These are phyloP conservation scores for Pterulicium gracile DNA, from an alignment of 1,284 basidiomycete species.

Conservation along the genomic window DNA sequence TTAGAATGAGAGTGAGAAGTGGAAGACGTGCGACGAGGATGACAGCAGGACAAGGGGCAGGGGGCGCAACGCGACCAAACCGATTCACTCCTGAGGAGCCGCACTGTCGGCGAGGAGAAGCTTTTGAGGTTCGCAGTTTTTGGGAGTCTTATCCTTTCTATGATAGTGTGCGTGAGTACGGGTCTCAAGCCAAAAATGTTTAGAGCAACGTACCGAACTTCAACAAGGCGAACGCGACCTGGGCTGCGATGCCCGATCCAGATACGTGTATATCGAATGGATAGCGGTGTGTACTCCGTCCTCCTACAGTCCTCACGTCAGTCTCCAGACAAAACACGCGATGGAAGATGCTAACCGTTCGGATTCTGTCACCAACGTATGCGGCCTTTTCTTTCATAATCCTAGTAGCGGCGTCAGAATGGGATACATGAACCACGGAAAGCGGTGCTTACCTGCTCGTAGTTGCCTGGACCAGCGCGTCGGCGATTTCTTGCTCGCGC, in stretches of 20 bases:
- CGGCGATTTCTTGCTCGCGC: constrained; percentile 36
- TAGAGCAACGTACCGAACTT: no score
- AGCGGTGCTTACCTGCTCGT: constrained; percentile 26
- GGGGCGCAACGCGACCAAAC: no score
- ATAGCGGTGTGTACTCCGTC: constrained; percentile 40
- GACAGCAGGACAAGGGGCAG: no score
- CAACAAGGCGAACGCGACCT: no score
- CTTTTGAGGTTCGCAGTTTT: no score
- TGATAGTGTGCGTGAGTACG: no score
- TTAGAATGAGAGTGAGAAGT: no score
- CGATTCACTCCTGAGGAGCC: no score
- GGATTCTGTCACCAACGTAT: constrained; percentile 50
- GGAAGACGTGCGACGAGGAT: no score
- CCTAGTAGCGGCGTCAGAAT: not conserved
- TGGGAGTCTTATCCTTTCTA: no score
- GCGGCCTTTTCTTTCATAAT: constrained; percentile 59
- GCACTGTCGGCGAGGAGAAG: no score
- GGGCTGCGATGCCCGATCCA: constrained; percentile 27
- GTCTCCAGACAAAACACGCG: constrained; percentile 1
- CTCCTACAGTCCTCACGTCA: constrained; percentile 23
- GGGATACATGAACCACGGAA: constrained; percentile 3
- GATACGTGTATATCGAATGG: constrained; percentile 36
- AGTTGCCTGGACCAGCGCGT: constrained; percentile 45
- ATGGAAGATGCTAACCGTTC: constrained; percentile 26
- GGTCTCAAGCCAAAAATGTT: no score